Conservation (phyloP, 202 grass and related monocot species). For the Musa balbisiana region DNA sequence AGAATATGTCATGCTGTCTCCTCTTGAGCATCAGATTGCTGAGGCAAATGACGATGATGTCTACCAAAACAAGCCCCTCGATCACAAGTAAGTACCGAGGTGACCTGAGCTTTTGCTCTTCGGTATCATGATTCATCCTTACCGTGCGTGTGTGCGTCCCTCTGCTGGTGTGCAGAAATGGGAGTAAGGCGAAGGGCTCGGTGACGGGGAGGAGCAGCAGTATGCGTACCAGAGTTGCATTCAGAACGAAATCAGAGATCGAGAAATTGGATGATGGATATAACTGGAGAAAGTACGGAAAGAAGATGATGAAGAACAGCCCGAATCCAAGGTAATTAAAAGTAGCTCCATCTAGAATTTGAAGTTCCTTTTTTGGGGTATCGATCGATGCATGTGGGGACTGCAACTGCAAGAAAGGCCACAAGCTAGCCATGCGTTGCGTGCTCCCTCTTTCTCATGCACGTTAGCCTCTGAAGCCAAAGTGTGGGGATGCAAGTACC, state of each 20-base stretch:
- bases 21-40: not conserved
- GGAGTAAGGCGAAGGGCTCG: not conserved
- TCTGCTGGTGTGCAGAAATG: not conserved
- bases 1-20: not conserved
- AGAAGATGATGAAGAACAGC: conserved; percentile 76
- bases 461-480: too few species aligned
- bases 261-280: conserved; percentile 75
- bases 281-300: conserved; percentile 76
- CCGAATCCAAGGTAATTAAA: conserved; percentile 52
- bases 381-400: too few species aligned
- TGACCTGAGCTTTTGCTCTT: too few species aligned
- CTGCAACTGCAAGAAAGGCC: too few species aligned
- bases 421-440: too few species aligned
- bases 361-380: too few species aligned
- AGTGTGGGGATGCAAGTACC: too few species aligned
- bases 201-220: not conserved
- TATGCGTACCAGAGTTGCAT: conserved; percentile 37
- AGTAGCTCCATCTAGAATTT: not conserved
- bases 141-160: too few species aligned
- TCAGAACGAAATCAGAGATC: conserved; percentile 51
- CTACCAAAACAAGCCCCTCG: not conserved
- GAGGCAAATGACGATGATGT: not conserved
- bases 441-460: too few species aligned
- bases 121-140: too few species aligned
- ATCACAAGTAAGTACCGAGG: too few species aligned